Percentiles rank a stretch among this genome's conserved stretches.
These are phyloP conservation scores for Kodamaea hsintzibuensis DNA, from an alignment of 805 yeast species.

Conservation along the genomic window DNA sequence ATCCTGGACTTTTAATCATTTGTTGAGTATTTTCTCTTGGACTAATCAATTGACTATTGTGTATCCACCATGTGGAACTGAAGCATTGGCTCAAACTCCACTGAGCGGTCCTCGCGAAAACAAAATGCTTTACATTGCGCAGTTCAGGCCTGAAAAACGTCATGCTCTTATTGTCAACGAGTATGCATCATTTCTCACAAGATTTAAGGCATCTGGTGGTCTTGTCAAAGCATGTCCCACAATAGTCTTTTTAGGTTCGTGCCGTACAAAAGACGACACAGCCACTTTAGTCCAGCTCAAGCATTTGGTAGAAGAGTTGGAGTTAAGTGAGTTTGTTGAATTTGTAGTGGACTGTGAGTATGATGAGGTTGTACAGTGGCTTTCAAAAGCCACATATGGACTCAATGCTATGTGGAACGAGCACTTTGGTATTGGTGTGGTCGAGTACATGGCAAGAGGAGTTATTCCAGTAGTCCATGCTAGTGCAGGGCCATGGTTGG, in stretches of 20 bases:
- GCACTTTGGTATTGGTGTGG: constrained; percentile 97
- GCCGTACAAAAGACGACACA: constrained; percentile 69
- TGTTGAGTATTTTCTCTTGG: constrained; percentile 60
- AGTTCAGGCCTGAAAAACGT: constrained; percentile 93
- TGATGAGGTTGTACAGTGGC: constrained; percentile 53
- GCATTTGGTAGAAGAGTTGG: constrained; percentile 33
- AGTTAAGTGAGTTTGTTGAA: constrained; percentile 38
- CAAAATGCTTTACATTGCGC: constrained; percentile 70
- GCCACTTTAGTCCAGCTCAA: constrained; percentile 54
- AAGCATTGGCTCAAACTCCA: constrained; percentile 29
- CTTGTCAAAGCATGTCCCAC: constrained; percentile 42
- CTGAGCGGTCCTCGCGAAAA: constrained; percentile 29
- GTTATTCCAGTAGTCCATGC: constrained; percentile 89
- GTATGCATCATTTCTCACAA: constrained; percentile 54
- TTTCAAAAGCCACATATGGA: constrained; percentile 67
- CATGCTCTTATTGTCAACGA: constrained; percentile 70
- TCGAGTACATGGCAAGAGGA: constrained; percentile 86
- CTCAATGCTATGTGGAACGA: constrained; percentile 99
- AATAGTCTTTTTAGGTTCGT: constrained; percentile 79
- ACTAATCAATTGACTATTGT: constrained; percentile 47
- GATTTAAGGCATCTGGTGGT: constrained; percentile 16
- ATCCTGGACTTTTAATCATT: constrained; percentile 87
- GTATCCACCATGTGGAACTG: constrained; percentile 91
- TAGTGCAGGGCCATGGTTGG: constrained; percentile 91
- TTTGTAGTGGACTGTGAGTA: constrained; percentile 78